A percentile compares a stretch with the other conserved stretches of the same genome.
These are phyloP conservation scores for Penicillium arizonense DNA, from an alignment of 495 filamentous ascomycete species.

Conservation along the genomic window DNA sequence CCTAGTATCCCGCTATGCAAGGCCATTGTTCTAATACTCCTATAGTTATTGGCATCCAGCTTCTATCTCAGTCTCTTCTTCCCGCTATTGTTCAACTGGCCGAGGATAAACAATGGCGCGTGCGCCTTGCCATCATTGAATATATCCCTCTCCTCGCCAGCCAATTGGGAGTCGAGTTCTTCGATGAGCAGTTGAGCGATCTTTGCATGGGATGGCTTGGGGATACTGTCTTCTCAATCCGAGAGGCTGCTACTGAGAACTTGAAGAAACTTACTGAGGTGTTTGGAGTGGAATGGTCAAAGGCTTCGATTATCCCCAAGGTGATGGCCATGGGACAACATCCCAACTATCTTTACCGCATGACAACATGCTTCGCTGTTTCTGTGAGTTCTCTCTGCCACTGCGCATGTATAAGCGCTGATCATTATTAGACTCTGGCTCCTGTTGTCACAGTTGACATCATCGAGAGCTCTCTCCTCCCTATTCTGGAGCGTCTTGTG, in stretches of 20 bases:
- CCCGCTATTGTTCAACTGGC: conserved; percentile 98
- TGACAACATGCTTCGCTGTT: conserved; percentile 98
- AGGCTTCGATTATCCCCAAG: conserved; percentile 94
- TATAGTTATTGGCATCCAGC: conserved; percentile 92
- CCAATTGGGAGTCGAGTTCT: conserved; percentile 95
- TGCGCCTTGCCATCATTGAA: conserved; percentile 96
- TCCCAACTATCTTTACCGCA: conserved; percentile 97
- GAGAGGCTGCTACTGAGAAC: conserved; percentile 95
- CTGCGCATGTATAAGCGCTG: conserved; percentile 17
- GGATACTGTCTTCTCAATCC: conserved; percentile 97
- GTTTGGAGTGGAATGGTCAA: conserved; percentile 98
- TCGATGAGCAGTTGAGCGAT: conserved; percentile 91
- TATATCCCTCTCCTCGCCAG: conserved; percentile 96
- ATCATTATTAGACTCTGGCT: conserved; percentile 73
- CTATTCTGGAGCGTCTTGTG: conserved; percentile 92
- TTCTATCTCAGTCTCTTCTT: conserved; percentile 92
- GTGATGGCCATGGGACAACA: conserved; percentile 98
- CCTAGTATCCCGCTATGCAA: neutral
- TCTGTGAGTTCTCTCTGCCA: conserved; percentile 63
- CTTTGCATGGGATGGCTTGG: conserved; percentile 99
- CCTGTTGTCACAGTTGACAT: conserved; percentile 88
- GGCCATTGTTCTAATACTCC: neutral
- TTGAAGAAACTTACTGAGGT: conserved; percentile 97
- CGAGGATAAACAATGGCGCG: conserved; percentile 99
- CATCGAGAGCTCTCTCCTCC: conserved; percentile 88